A percentile compares a stretch with the other conserved stretches of the same genome.
Evolutionary conservation across 495 filamentous ascomycete species (phyloP).

Genomic region (Xylaria castorea): DNA sequence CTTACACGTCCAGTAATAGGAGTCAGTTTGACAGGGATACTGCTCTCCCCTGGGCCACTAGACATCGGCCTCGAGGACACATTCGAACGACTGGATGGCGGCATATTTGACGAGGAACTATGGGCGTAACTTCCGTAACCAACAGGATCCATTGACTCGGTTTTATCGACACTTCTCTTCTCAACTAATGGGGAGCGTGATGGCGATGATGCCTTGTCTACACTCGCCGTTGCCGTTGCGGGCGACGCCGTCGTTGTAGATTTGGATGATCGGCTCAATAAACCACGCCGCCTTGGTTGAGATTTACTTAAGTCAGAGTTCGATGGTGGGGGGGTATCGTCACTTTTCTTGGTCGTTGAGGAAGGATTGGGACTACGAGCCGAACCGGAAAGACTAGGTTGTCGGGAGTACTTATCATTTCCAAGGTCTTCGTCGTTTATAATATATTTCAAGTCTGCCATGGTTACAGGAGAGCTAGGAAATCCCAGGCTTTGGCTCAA

Average conservation of each 20-base stretch:
- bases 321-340: slow-evolving; percentile 30
- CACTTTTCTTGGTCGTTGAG: slow-evolving; percentile 36
- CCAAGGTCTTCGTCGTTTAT: slow-evolving; percentile 50
- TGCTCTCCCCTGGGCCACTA: slow-evolving; percentile 36
- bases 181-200: slow-evolving; percentile 42
- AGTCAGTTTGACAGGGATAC: slow-evolving; percentile 62
- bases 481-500: slow-evolving; percentile 40
- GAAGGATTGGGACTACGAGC: slow-evolving; percentile 49
- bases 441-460: slow-evolving; percentile 57
- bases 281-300: slow-evolving; percentile 37
- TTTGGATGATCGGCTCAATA: slow-evolving; percentile 38
- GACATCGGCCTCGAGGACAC: slow-evolving; percentile 51
- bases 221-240: slow-evolving; percentile 28
- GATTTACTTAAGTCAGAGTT: slow-evolving; percentile 37
- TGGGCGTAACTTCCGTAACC: slow-evolving; percentile 37
- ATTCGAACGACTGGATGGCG: slow-evolving; percentile 39
- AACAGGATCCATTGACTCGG: slow-evolving; percentile 54
- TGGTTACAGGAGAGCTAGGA: slow-evolving; percentile 42
- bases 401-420: slow-evolving; percentile 42
- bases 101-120: slow-evolving; percentile 43
- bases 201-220: slow-evolving; percentile 31
- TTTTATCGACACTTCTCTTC: slow-evolving; percentile 51
- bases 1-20: slow-evolving; percentile 78
- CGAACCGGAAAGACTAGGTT: slow-evolving; percentile 40
- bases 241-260: slow-evolving; percentile 34